A percentile compares a stretch with the other conserved stretches of the same genome.
Conservation (phyloP, 2,329 filamentous ascomycete species). For the Xylariales sp. region DNA sequence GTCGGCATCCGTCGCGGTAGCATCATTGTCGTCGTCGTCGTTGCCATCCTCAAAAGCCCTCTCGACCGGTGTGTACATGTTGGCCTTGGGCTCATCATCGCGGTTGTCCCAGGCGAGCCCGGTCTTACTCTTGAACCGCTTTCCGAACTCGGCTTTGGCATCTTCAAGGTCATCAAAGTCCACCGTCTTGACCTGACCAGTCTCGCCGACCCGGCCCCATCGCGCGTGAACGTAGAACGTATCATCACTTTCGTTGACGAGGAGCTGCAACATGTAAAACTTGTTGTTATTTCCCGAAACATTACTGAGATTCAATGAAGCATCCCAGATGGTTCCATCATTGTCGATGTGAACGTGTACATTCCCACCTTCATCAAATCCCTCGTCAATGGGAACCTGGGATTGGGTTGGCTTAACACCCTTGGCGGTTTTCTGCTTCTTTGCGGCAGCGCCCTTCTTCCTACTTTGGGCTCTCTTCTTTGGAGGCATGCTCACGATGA, state of each 20-base stretch:
- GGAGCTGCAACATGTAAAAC: constrained; percentile 16
- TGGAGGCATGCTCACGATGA: not conserved
- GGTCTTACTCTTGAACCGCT: constrained; percentile 17
- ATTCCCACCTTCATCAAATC: constrained; percentile 14
- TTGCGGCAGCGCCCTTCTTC: constrained; percentile 7
- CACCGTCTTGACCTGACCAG: constrained; percentile 15
- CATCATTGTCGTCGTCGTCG: constrained; percentile 7
- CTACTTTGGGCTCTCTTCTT: not conserved
- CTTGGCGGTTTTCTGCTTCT: constrained; percentile 15
- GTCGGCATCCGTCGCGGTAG: constrained; percentile 8
- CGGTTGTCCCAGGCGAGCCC: constrained; percentile 15
- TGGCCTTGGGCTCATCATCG: constrained; percentile 12
- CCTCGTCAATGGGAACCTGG: constrained; percentile 14
- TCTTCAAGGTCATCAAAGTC: constrained; percentile 12
- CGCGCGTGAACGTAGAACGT: constrained; percentile 13
- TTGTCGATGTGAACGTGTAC: constrained; percentile 14
- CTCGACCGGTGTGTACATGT: constrained; percentile 16
- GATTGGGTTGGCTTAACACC: constrained; percentile 9
- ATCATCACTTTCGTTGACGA: constrained; percentile 11
- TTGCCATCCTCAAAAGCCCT: constrained; percentile 12
- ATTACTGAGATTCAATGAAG: constrained; percentile 15
- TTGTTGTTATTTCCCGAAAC: constrained; percentile 17
- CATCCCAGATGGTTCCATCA: constrained; percentile 14
- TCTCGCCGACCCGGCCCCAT: constrained; percentile 17
- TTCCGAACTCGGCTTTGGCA: constrained; percentile 12